A percentile compares a stretch with the other conserved stretches of the same genome.
These are phyloP conservation scores for Termitomyces sp. DNA, from an alignment of 768 basidiomycete species.

Conservation along the genomic window DNA sequence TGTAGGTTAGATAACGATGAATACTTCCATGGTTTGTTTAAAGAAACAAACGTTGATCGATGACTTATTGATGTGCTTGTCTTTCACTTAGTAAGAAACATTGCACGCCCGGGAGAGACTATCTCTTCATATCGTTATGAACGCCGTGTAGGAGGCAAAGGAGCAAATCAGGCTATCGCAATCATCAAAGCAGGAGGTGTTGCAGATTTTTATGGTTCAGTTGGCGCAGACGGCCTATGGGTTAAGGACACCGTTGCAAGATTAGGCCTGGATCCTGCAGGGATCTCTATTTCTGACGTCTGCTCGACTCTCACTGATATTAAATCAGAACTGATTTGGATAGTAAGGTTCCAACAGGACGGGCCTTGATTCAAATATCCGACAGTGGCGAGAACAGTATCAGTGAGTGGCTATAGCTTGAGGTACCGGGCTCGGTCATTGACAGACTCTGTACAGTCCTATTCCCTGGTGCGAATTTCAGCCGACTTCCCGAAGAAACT, in stretches of 20 bases:
- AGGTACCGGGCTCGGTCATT: not conserved
- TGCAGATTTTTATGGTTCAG: constrained; percentile 44
- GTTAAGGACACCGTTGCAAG: constrained; percentile 32
- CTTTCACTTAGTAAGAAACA: constrained; percentile 35
- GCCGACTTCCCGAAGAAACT: constrained; percentile 26
- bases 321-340: not conserved
- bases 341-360: constrained; percentile 45
- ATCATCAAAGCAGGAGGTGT: constrained; percentile 45
- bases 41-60: not conserved
- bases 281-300: constrained; percentile 36
- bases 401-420: constrained; percentile 28
- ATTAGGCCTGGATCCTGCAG: constrained; percentile 34
- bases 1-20: constrained; percentile 46
- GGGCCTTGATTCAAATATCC: constrained; percentile 57
- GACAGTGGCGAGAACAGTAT: constrained; percentile 59
- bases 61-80: not conserved
- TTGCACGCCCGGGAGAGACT: constrained; percentile 55
- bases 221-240: constrained; percentile 51
- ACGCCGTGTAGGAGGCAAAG: constrained; percentile 54
- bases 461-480: constrained; percentile 54
- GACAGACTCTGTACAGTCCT: constrained; percentile 32
- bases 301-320: constrained; percentile 2
- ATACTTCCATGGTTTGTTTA: constrained; percentile 43
- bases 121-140: constrained; percentile 46
- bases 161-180: constrained; percentile 60